Percentiles rank a stretch among this genome's conserved stretches.
Conservation (phyloP, 228 moss, liverwort and hornwort species). For the Sphagnum fallax region DNA sequence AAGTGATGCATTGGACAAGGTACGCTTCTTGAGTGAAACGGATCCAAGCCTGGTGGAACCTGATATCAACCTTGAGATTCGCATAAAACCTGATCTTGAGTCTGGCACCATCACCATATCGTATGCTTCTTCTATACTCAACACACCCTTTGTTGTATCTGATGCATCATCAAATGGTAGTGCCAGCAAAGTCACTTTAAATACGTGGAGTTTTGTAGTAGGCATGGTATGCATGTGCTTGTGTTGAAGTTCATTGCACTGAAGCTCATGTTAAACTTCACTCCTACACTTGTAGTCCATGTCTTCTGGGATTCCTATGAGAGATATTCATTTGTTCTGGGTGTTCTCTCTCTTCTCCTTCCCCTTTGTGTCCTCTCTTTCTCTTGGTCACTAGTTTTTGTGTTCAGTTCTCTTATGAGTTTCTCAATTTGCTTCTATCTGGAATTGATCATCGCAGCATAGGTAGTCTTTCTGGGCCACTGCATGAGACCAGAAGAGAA, state of each 20-base stretch:
- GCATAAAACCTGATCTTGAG: slow-evolving; percentile 16
- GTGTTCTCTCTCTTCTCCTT: too few relatives aligned
- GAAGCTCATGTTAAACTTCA: too few relatives aligned
- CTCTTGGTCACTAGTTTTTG: too few relatives aligned
- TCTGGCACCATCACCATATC: slow-evolving; percentile 39
- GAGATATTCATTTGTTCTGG: too few relatives aligned
- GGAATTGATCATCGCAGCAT: too few relatives aligned
- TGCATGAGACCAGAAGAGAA: too few relatives aligned
- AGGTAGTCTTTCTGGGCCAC: too few relatives aligned
- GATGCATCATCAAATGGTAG: background rate
- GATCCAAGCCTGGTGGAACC: slow-evolving; percentile 27
- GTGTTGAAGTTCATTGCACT: background rate
- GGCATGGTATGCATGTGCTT: background rate
- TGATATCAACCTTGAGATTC: slow-evolving; percentile 33
- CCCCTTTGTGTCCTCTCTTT: too few relatives aligned
- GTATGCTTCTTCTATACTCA: slow-evolving; percentile 6
- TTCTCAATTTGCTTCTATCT: too few relatives aligned
- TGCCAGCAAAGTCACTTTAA: background rate
- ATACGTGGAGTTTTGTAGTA: background rate
- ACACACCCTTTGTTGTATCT: background rate
- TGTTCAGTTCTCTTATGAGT: too few relatives aligned
- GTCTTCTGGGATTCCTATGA: too few relatives aligned
- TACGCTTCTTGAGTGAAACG: slow-evolving; percentile 38
- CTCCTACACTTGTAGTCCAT: too few relatives aligned
- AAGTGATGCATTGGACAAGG: slow-evolving; percentile 47